Base-by-base conservation (phyloP, 2,329 filamentous ascomycete genomes). In the Huntiella decipiens region DNA sequence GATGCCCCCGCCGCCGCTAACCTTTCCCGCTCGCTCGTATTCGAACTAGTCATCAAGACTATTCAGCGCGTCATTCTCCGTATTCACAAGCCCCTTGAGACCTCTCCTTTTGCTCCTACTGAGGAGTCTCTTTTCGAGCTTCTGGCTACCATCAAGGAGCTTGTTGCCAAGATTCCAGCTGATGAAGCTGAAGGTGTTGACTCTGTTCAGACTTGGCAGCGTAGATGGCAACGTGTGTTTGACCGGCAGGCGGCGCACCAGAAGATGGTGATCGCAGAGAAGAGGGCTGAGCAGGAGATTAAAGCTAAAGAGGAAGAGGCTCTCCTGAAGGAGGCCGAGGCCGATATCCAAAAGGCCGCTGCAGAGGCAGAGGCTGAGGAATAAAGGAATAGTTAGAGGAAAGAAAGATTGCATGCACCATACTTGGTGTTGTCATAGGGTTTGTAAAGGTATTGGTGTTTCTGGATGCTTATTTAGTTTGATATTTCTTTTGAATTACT, bases 1-100 rank as follows among this genome's bases (percentile, higher is more conserved):
- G 59, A 61, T 7, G 60, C 62, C 33, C 53, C 73, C 15, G 73
- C 75, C 2, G 81, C 81, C 42, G 70, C 73, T 38, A 71, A 73
- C 3, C 73, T 98, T 10, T 74, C 80, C 8, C 73, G 81, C 53
- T 67, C 78, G 5, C 79, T 88, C 63, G 70, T 92, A 7, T 95
- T 85, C 58, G 91, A 98, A 65, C 80, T 96, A 64, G 78, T 96
- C 12, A 77, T 79, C 51, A 82, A 82, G 54, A 96, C 91, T 0
- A 79, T 95, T 44, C 72, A 77, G 33, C 47, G 47, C 12, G 47
- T 49, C 11, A 40, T 43, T 32, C 35, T 43, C 22, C 44, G 43
- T 15, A 13, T 49, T 10, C 44, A 49, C 36, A 34, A 46, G 11
- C 43, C 47, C 5, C 35, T 49, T 7, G 47, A 49, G 39, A 34